Base-by-base conservation (phyloP, 2,329 filamentous ascomycete genomes). In the Fusarium phyllophilum region DNA sequence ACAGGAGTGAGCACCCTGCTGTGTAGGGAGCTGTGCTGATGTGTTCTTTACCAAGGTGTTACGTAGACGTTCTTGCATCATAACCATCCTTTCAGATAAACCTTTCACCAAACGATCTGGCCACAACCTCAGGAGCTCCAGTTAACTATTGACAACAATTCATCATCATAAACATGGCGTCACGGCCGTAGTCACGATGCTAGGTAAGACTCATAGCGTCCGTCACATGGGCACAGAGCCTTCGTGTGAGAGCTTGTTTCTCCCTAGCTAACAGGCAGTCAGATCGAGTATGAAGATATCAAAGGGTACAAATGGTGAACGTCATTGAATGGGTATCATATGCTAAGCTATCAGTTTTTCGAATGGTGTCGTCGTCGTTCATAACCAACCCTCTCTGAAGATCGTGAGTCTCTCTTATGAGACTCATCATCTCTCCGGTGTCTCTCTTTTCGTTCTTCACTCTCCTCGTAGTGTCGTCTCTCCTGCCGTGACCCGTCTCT, bases 381-480 rank as follows among this genome's bases (percentile, higher is more conserved):
- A 24, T 55, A 18, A 14, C 62, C 42, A 26, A 56, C 41, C 62
- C 54, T 34, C 31, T 72, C 62, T 9, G 48, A 70, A 24, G 76
- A 75, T 34, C 56, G 69, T 26, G 73, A 75, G 15, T 75, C 62
- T 44, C 68, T 65, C 31, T 68, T 66, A 20, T 61, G 62, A 29
- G 34, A 24, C 11, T 68, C 72, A 8, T 72, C 65, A 24, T 75
- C 72, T 20, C 31, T 38, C 36, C 48, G 55, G 22, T 29, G 64
- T 54, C 38, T 68, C 24, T 69, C 68, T 20, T 22, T 41, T 52
- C 42, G 54, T 15, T 49, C 44, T 17, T 24, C 33, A 22, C 58
- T 69, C 24, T 68, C 55, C 24, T 64, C 33, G 34, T 55, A 42
- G 10, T 68, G 61, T 8, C 41, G 51, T 34, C 48, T 72, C 42